Base-by-base conservation (phyloP, 176 grass and related monocot species). In the Bolboschoenus planiculmis region DNA sequence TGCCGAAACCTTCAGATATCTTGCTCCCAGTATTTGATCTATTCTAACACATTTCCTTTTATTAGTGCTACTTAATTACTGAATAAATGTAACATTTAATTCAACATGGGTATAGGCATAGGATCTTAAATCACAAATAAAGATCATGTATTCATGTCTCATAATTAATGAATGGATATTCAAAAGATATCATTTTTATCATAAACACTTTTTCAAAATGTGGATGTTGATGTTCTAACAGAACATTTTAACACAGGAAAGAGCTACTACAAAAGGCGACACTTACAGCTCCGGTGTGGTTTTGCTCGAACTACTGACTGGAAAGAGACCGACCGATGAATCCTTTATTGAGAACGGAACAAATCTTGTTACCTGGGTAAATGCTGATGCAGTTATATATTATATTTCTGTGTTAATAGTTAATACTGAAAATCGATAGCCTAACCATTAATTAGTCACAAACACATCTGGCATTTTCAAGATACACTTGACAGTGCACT, bases 271-370 rank as follows among this genome's bases (percentile, higher is more conserved):
- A 23, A 93, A 94, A 81, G 88, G 92, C n/a, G 92, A 97, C 68
- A 87, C 93, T 26, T 98, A 98, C 87, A 95, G 95, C 85, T 98
- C 89, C 71, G 88, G 92, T 37, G 92, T 94, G 56, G 74, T 97
- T 60, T 40, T 97, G 81, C 90, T 97, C 1, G 90, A 97, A 86
- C 85, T 97, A 20, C 87, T 94, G 48, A 94, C 90, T 0, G 90
- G 95, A 23, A 97, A 91, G 85, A 89, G 90, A 78, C 92, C 95
- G 20, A 92, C 90, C 3, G 92, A 93, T 14, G 95, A 91, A 85
- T 88, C 90, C 8, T 97, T 94, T 59, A 55, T 94, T 0, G 90
- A 94, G 43, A 90, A 97, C 2, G 95, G 95, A 51, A 89, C 90
- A 4, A 86, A 90, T 57, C 84, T 93, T 3, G 88, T 91, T 15